Conservation (phyloP, 1,139 yeast genomes). For the Lodderomyces elongisporus region DNA sequence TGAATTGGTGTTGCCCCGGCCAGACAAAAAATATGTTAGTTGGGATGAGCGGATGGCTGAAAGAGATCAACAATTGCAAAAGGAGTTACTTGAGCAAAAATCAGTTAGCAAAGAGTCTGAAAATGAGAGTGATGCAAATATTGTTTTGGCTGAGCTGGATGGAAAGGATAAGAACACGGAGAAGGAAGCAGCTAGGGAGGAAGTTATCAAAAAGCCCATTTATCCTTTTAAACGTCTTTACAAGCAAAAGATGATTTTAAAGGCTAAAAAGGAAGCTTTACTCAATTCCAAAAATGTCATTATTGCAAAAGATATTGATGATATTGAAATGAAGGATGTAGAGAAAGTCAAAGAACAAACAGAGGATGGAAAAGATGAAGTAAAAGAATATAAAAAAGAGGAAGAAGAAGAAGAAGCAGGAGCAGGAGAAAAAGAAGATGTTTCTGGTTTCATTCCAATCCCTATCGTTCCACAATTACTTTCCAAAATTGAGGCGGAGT, state of each 20-base stretch:
- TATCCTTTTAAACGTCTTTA: slow-evolving; percentile 21
- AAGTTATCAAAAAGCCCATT: slow-evolving; percentile 8
- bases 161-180: neutral
- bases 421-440: slow-evolving; percentile 7
- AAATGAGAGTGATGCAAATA: slow-evolving; percentile 1
- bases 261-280: neutral
- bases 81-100: slow-evolving; percentile 4
- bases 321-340: neutral
- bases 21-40: slow-evolving; percentile 29
- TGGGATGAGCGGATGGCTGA: slow-evolving; percentile 34
- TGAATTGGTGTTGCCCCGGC: slow-evolving; percentile 32
- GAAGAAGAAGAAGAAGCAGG: too few relatives aligned
- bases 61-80: slow-evolving; percentile 21
- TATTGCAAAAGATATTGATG: too few relatives aligned
- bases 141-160: slow-evolving; percentile 6
- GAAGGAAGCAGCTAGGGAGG: slow-evolving; percentile 5
- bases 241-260: slow-evolving; percentile 13
- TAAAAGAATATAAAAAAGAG: neutral
- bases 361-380: neutral
- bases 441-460: slow-evolving; percentile 13
- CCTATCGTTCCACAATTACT: slow-evolving; percentile 22
- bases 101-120: neutral
- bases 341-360: slow-evolving; percentile 1
- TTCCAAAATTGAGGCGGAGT: slow-evolving; percentile 20
- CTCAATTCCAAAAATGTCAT: neutral